Evolutionary conservation across 257 asterid species (phyloP).

Genomic region (Solanum bukasovii): DNA sequence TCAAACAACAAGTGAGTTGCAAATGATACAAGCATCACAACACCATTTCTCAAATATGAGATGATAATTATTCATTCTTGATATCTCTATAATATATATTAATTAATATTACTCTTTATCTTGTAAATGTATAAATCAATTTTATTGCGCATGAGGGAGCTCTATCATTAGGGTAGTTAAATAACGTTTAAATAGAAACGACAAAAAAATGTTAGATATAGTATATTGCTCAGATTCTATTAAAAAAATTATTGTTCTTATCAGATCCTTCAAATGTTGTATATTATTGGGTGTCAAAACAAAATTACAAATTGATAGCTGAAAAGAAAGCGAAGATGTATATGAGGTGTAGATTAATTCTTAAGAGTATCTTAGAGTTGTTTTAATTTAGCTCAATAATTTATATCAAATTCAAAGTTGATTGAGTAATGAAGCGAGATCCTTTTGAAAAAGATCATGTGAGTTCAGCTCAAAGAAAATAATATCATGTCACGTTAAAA

Average conservation of each 20-base stretch:
- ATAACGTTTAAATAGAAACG: background rate
- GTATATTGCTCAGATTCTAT: background rate
- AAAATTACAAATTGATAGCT: background rate
- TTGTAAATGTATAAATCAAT: background rate
- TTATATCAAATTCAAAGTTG: background rate
- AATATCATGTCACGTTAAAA: background rate
- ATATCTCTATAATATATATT: background rate
- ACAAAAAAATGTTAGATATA: background rate
- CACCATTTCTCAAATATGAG: slow-evolving; percentile 67
- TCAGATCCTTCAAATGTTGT: background rate
- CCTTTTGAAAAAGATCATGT: background rate
- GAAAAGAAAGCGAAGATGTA: background rate
- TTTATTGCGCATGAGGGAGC: background rate
- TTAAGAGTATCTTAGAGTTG: background rate
- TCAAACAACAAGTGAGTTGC: slow-evolving; percentile 60
- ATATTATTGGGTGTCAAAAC: background rate
- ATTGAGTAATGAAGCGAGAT: background rate
- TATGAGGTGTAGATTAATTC: background rate
- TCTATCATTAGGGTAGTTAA: background rate
- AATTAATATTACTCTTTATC: background rate
- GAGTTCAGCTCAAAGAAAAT: background rate
- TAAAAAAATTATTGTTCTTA: background rate
- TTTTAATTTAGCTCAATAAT: background rate
- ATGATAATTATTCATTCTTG: background rate
- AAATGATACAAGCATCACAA: slow-evolving; percentile 61